Evolutionary conservation across 305 asterid genomes (phyloP).

Genomic region (Fraxinus paxiana): DNA sequence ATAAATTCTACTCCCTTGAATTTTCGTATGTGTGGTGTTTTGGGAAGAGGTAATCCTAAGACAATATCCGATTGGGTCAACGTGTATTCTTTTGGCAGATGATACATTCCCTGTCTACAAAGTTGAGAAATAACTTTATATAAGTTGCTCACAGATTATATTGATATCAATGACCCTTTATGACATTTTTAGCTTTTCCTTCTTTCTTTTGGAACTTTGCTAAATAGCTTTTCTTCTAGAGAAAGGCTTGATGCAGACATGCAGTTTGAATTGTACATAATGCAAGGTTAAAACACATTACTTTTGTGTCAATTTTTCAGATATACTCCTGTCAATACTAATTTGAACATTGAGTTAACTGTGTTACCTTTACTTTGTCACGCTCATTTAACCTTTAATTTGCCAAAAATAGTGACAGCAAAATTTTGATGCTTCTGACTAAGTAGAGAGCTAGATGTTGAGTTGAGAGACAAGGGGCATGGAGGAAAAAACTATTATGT

Average conservation of each 20-base stretch:
- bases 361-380: neutral
- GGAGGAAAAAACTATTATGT: neutral
- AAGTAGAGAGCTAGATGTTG: neutral
- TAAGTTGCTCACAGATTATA: neutral
- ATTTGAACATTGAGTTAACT: neutral
- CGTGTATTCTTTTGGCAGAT: neutral
- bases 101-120: neutral
- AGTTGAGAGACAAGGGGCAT: neutral
- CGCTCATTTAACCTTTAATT: neutral
- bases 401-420: neutral
- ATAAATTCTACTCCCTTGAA: neutral
- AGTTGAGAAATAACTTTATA: neutral
- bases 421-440: neutral
- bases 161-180: neutral
- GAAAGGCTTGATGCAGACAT: neutral
- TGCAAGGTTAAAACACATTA: neutral
- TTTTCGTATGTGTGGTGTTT: neutral
- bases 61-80: neutral
- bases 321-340: neutral
- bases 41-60: slow-evolving; percentile 1
- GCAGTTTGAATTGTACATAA: neutral
- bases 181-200: neutral
- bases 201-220: neutral
- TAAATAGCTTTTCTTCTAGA: neutral
- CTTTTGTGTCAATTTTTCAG: neutral